A percentile compares a stretch with the other conserved stretches of the same genome.
Evolutionary conservation across 169 alveolate genomes (phyloP).

Genomic region (Cryptosporidium baileyi): DNA sequence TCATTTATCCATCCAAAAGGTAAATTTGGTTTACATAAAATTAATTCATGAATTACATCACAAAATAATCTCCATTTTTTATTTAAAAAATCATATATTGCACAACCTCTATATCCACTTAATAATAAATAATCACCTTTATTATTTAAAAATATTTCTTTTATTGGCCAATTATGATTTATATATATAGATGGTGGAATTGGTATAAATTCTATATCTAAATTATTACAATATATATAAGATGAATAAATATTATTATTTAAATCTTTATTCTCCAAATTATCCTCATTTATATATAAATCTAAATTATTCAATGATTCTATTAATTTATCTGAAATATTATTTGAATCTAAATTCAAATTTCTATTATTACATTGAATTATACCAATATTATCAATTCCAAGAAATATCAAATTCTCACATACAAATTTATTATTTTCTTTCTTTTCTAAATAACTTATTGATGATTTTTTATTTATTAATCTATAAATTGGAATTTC

Average conservation of each 20-base stretch:
- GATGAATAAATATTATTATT: background rate
- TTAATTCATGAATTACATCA: constrained; percentile 71
- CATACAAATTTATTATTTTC: background rate
- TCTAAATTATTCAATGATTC: background rate
- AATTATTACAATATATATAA: background rate
- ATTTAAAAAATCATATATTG: constrained; percentile 70
- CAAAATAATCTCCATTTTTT: constrained; percentile 74
- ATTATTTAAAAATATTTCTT: constrained; percentile 69
- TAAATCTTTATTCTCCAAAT: background rate
- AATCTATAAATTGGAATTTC: constrained; percentile 52
- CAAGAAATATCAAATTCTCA: constrained; percentile 42
- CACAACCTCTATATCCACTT: constrained; percentile 74
- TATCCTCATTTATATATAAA: background rate
- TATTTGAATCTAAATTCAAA: background rate
- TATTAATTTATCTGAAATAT: background rate
- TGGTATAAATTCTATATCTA: constrained; percentile 46
- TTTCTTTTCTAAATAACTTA: background rate
- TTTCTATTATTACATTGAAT: constrained; percentile 16
- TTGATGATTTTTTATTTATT: background rate
- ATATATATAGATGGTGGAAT: constrained; percentile 74
- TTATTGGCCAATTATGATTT: constrained; percentile 74
- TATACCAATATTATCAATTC: constrained; percentile 41
- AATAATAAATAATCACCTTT: constrained; percentile 68
- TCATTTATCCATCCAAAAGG: constrained; percentile 78
- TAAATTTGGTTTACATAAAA: constrained; percentile 70